Evolutionary conservation across 2,329 filamentous ascomycete species (phyloP), one percentile per base, ranked within the genome.

Genomic region (Colletotrichum sp.): DNA sequence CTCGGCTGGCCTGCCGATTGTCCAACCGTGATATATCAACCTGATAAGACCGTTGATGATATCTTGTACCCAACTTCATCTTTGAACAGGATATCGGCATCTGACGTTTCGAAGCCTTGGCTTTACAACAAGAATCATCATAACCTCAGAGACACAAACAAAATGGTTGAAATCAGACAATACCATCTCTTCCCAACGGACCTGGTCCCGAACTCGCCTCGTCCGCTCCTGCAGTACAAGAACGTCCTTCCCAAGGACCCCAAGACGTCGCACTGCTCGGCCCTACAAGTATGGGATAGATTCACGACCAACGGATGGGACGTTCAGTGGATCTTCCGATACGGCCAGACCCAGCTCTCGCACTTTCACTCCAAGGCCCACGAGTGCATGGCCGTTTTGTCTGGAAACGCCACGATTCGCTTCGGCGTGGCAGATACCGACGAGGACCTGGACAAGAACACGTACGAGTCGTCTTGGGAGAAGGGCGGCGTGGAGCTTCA

Each of bases 351-450:
- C 0, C 90, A 92, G 72, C 67, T 80, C 15, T 90, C 90, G 0
- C 91, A 92, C 81, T 92, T 91, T 78, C 91, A 92, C 81, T 89
- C 88, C 4, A 79, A 81, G 10, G 87, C 88, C 0, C 91, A 92
- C 78, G 91, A 93, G 82, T 88, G 87, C 80, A 92, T 92, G 89
- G 87, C 85, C 24, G 90, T 92, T 1, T 84, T 92, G 0, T 88
- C 88, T 0, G 90, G 90, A 3, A 84, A 82, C 0, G 90, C 89
- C 1, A 88, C 83, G 0, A 90, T 92, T 68, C 86, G 89, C 4
- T 90, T 91, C 73, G 90, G 90, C 5, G 89, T 88, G 6, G 89
- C 87, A 0, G 90, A 92, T 74, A 86, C 86, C 0, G 80, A 79
- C 2, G 78, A 82, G 0, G 85, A 88, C 39, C 75, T 85, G 0